phyloP scores from a whole-genome alignment of 2,329 filamentous ascomycete genomes.

The Hypoxylon sp. region DNA sequence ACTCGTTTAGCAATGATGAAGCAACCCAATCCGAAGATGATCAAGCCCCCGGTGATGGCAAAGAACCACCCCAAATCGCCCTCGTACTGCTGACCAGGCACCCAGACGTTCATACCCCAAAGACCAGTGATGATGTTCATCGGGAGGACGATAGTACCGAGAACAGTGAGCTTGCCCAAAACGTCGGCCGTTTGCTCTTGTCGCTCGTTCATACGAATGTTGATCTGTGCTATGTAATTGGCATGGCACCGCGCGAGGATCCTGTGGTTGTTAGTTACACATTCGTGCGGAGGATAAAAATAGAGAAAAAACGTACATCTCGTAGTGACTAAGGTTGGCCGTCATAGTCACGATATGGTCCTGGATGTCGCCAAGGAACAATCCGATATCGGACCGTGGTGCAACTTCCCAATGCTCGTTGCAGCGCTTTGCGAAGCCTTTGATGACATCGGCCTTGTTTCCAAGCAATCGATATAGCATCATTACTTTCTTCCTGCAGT shows the following conservation, averaged over 20 bases:
- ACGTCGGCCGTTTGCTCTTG: conserved; percentile 96
- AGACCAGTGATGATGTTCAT: conserved; percentile 99
- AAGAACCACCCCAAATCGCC: conserved; percentile 79
- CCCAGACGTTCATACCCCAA: conserved; percentile 99
- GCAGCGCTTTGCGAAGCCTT: conserved; percentile 97
- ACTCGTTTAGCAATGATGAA: conserved; percentile 85
- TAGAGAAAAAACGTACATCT: conserved; percentile 71
- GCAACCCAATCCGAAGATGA: conserved; percentile 81
- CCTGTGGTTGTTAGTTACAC: conserved; percentile 54
- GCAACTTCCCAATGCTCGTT: conserved; percentile 98
- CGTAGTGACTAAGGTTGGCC: conserved; percentile 92
- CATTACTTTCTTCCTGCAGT: conserved; percentile 98
- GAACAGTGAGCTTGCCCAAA: conserved; percentile 90
- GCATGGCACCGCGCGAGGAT: conserved; percentile 90
- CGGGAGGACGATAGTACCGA: conserved; percentile 95
- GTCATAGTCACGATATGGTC: conserved; percentile 99
- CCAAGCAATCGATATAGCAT: conserved; percentile 89
- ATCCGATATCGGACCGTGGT: conserved; percentile 92
- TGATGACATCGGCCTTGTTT: conserved; percentile 99
- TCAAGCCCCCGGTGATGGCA: conserved; percentile 75
- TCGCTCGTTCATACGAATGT: conserved; percentile 98
- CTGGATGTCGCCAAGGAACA: conserved; percentile 97
- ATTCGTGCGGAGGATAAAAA: not conserved
- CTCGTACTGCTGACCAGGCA: conserved; percentile 88
- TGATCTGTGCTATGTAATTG: conserved; percentile 99